Evolutionary conservation across 2,329 filamentous ascomycete genomes (phyloP).

Genomic region (Rutstroemia sp.): DNA sequence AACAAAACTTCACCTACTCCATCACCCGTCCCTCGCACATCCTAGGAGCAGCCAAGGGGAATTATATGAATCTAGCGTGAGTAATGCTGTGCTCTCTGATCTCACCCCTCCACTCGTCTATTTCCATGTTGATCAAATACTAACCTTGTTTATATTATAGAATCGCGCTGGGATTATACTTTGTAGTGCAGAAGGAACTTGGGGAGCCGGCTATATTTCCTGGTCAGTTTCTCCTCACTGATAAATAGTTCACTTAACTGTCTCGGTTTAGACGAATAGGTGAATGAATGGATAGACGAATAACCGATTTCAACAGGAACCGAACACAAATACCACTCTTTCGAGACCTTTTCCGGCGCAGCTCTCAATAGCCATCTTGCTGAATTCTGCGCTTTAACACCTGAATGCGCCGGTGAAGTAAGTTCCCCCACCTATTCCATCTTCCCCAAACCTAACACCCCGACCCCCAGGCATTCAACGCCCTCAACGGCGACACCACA

Average conservation of each 20-base stretch:
- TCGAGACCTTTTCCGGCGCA: not conserved
- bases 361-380: not conserved
- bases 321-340: not conserved
- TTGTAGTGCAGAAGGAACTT: not conserved
- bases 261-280: too few relatives aligned
- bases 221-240: not conserved
- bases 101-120: not conserved
- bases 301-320: not conserved
- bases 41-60: not conserved
- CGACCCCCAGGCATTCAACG: not conserved
- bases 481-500: not conserved
- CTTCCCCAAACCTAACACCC: too few relatives aligned
- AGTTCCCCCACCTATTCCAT: too few relatives aligned
- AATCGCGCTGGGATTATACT: not conserved
- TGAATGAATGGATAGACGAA: not conserved
- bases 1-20: not conserved
- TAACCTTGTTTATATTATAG: not conserved
- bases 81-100: not conserved
- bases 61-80: not conserved
- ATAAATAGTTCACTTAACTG: too few relatives aligned
- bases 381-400: not conserved
- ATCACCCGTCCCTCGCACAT: not conserved
- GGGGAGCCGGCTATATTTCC: not conserved
- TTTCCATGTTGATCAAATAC: too few relatives aligned
- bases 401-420: not conserved